Conservation (phyloP, 2,329 filamentous ascomycete species). For the Zelopaecilomyces penicillatus region DNA sequence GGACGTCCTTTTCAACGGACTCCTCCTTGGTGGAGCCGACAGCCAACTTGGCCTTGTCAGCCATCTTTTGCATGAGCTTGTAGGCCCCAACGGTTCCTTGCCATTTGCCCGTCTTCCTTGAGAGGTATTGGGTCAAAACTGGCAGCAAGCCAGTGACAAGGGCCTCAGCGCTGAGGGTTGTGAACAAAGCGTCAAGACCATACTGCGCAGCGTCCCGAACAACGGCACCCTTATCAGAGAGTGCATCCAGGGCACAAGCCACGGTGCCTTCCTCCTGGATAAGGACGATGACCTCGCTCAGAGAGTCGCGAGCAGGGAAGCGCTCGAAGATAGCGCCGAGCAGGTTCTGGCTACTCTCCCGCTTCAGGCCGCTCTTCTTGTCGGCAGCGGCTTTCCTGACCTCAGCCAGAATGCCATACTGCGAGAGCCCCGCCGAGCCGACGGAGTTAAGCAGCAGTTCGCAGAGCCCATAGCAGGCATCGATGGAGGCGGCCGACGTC, state of each 20-base stretch:
- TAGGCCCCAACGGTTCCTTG: slow-evolving; percentile 87
- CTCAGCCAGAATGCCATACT: slow-evolving; percentile 47
- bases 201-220: slow-evolving; percentile 91
- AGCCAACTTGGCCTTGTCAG: slow-evolving; percentile 83
- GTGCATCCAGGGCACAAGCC: slow-evolving; percentile 65
- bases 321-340: slow-evolving; percentile 90
- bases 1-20: slow-evolving; percentile 77
- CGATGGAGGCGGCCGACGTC: slow-evolving; percentile 60
- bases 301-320: slow-evolving; percentile 66
- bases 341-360: slow-evolving; percentile 92
- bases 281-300: slow-evolving; percentile 74
- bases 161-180: slow-evolving; percentile 69
- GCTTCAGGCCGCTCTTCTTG: slow-evolving; percentile 81
- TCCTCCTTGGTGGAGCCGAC: slow-evolving; percentile 72
- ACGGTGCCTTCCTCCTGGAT: slow-evolving; percentile 72
- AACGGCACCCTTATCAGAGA: slow-evolving; percentile 82
- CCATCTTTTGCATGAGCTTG: slow-evolving; percentile 82
- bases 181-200: slow-evolving; percentile 81
- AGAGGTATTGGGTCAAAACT: slow-evolving; percentile 64
- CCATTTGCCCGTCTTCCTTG: slow-evolving; percentile 87
- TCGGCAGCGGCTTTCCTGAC: slow-evolving; percentile 70
- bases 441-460: slow-evolving; percentile 47
- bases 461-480: slow-evolving; percentile 54
- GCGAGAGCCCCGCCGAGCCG: slow-evolving; percentile 42
- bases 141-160: slow-evolving; percentile 78